phyloP scores from a whole-genome alignment of 1,284 basidiomycete species.

The Paramarasmius palmivorus region DNA sequence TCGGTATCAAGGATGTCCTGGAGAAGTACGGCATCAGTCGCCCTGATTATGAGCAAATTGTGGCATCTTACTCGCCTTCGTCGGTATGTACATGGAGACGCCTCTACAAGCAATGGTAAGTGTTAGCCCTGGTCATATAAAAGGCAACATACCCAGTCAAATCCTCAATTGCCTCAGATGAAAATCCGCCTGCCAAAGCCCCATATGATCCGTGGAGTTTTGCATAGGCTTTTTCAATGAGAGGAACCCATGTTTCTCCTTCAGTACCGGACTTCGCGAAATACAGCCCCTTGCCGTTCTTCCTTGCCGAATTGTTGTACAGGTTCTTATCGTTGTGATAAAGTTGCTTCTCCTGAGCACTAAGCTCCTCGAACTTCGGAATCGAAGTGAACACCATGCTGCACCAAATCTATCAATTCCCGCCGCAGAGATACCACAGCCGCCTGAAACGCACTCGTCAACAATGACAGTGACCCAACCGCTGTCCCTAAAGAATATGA shows the following conservation, averaged over 20 bases:
- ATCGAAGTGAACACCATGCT: constrained; percentile 44
- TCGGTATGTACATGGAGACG: constrained; percentile 39
- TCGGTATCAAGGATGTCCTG: constrained; percentile 45
- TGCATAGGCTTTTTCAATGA: constrained; percentile 58
- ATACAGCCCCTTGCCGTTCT: constrained; percentile 47
- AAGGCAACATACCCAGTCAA: constrained; percentile 43
- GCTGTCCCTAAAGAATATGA: constrained; percentile 51
- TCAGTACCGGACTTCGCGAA: constrained; percentile 48
- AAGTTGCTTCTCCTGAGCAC: constrained; percentile 35
- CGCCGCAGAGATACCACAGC: neutral
- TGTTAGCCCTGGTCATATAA: constrained; percentile 2
- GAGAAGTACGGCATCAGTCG: constrained; percentile 5
- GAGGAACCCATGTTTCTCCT: constrained; percentile 54
- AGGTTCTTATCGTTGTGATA: constrained; percentile 49
- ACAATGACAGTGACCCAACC: constrained; percentile 44
- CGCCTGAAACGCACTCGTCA: constrained; percentile 39
- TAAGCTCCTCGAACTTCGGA: constrained; percentile 52
- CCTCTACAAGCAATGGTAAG: constrained; percentile 29
- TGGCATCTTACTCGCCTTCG: constrained; percentile 29
- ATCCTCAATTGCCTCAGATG: constrained; percentile 48
- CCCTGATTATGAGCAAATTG: neutral
- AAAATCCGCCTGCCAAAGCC: constrained; percentile 38
- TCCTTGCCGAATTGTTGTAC: constrained; percentile 46
- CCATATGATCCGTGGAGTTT: constrained; percentile 52
- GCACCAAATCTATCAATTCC: neutral